Percentiles rank a stretch among this genome's conserved stretches.
Evolutionary conservation across 805 yeast species (phyloP).

Genomic region (Yarrowia sp.): DNA sequence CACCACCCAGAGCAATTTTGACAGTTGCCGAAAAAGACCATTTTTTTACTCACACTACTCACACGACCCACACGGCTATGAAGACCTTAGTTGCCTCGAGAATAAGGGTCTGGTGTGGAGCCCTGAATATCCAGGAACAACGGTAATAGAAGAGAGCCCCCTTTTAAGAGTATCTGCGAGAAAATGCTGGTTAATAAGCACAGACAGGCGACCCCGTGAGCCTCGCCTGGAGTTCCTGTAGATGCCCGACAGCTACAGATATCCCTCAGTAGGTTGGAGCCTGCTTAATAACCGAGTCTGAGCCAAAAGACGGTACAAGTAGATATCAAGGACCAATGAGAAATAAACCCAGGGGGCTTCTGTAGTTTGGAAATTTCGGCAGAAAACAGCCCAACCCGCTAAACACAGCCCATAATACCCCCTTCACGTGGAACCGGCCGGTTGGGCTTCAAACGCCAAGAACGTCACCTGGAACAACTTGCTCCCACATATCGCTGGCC

Average conservation of each 20-base stretch:
- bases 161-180: slow-evolving; percentile 1
- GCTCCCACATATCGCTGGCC: slow-evolving; percentile 37
- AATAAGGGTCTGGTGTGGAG: background rate
- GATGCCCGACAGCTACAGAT: background rate
- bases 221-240: background rate
- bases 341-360: background rate
- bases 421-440: slow-evolving; percentile 11
- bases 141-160: background rate
- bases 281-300: slow-evolving; percentile 20
- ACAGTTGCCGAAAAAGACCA: no score
- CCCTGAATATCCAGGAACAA: no score
- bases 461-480: slow-evolving; percentile 26
- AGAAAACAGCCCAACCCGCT: background rate
- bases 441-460: slow-evolving; percentile 1
- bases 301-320: slow-evolving; percentile 19
- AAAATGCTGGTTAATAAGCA: background rate
- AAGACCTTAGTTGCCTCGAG: slow-evolving; percentile 17
- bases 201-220: background rate
- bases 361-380: background rate
- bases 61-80: slow-evolving; percentile 24
- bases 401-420: slow-evolving; percentile 5
- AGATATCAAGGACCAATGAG: slow-evolving; percentile 8
- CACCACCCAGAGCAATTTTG: no score
- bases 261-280: slow-evolving; percentile 17
- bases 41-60: slow-evolving; percentile 2